These are phyloP conservation scores for Nasturtium officinale DNA, from an alignment of 345 rosid species.

Conservation along the genomic window DNA sequence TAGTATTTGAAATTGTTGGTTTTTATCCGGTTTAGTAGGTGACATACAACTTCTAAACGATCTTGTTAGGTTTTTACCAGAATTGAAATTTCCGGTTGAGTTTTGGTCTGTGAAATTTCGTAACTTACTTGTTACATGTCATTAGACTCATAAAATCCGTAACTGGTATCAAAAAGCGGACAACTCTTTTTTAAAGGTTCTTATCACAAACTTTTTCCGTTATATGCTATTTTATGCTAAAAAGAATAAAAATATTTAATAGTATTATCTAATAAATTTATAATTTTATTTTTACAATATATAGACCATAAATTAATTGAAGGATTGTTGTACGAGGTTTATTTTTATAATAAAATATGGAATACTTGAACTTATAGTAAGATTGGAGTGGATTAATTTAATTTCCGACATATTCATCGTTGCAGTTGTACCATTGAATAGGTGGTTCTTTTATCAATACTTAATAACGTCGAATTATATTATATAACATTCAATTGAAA, in stretches of 20 bases:
- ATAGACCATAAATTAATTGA: neutral
- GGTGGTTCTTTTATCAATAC: neutral
- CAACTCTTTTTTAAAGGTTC: neutral
- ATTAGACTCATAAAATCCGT: slow-evolving; percentile 22
- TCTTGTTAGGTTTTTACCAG: too few species aligned
- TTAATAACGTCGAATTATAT: neutral
- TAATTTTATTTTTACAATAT: neutral
- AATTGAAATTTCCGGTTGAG: neutral
- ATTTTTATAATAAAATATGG: neutral
- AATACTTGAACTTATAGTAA: slow-evolving; percentile 7
- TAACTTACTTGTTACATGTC: slow-evolving; percentile 3
- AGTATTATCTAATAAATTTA: neutral
- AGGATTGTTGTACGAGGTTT: slow-evolving; percentile 39
- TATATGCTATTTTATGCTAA: neutral
- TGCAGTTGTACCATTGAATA: slow-evolving; percentile 4
- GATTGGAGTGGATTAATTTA: neutral
- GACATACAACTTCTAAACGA: neutral
- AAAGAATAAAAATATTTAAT: neutral
- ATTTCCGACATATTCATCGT: slow-evolving; percentile 1
- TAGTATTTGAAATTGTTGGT: neutral
- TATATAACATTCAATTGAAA: neutral
- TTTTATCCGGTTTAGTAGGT: slow-evolving; percentile 5
- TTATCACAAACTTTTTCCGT: slow-evolving; percentile 23
- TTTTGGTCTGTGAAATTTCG: neutral
- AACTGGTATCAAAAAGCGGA: slow-evolving; percentile 16